phyloP scores from a whole-genome alignment of 2,329 filamentous ascomycete species.

The Hypomyces rosellus region DNA sequence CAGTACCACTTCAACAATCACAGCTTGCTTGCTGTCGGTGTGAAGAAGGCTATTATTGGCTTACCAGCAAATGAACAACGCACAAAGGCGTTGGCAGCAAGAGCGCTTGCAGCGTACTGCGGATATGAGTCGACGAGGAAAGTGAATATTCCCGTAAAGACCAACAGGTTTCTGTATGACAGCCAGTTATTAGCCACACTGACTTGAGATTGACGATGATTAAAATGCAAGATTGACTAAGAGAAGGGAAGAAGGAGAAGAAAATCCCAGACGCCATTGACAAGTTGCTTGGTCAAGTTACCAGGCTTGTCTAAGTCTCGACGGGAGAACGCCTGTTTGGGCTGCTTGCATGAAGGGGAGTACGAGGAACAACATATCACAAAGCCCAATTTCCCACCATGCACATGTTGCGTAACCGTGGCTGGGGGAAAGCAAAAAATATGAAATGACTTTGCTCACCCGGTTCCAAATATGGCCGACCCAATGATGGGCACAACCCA shows the following conservation, averaged over 20 bases:
- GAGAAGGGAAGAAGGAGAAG: not conserved
- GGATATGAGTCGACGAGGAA: conserved; percentile 80
- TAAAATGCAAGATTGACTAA: not conserved
- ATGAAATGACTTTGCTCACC: conserved; percentile 42
- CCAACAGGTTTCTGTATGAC: conserved; percentile 59
- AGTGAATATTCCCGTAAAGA: conserved; percentile 81
- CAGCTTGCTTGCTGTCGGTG: not conserved
- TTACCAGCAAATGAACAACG: conserved; percentile 67
- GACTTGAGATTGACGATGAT: not conserved
- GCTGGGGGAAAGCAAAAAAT: not conserved
- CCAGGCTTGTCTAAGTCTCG: too few relatives aligned
- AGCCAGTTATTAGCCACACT: conserved; percentile 21
- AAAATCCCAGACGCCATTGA: too few relatives aligned
- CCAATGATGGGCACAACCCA: conserved; percentile 74
- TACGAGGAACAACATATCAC: too few relatives aligned
- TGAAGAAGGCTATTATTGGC: conserved; percentile 15
- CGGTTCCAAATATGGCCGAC: conserved; percentile 62
- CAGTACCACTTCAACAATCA: conserved; percentile 7
- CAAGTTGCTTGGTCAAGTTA: too few relatives aligned
- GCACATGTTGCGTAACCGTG: conserved; percentile 12
- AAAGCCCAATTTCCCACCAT: conserved; percentile 2
- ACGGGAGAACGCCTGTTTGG: not conserved
- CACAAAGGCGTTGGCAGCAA: conserved; percentile 79
- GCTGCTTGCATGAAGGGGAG: not conserved
- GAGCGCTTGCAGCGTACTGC: conserved; percentile 65